Conservation (phyloP, 1,284 basidiomycete species). For the Entoloma clypeatum region DNA sequence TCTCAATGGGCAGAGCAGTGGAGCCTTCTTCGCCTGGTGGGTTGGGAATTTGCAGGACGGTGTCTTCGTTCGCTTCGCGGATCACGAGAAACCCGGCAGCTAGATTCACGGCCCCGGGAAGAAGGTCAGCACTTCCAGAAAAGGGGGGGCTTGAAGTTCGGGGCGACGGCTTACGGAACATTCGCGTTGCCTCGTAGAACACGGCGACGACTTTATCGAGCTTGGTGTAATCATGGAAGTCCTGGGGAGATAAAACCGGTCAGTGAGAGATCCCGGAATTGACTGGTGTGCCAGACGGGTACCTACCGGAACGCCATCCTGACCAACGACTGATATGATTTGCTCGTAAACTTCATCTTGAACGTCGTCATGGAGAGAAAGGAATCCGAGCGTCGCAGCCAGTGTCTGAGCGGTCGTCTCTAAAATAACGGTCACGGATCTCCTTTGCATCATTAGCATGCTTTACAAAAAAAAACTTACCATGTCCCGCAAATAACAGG, state of each 20-base stretch:
- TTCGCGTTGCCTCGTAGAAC: constrained; percentile 43
- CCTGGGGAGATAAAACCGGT: too few species aligned
- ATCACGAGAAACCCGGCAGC: constrained; percentile 30
- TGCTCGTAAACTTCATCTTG: constrained; percentile 48
- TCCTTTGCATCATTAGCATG: background rate
- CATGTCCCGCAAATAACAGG: constrained; percentile 55
- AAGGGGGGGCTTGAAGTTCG: too few species aligned
- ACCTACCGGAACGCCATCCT: constrained; percentile 38
- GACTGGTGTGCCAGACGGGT: too few species aligned
- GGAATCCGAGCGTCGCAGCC: constrained; percentile 44
- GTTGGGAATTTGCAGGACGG: constrained; percentile 31
- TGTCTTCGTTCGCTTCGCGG: constrained; percentile 32
- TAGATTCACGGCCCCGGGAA: too few species aligned
- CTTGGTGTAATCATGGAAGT: constrained; percentile 39
- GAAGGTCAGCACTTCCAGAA: too few species aligned
- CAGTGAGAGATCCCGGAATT: too few species aligned
- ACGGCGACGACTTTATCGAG: constrained; percentile 43
- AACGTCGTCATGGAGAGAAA: constrained; percentile 40
- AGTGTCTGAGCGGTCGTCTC: constrained; percentile 50
- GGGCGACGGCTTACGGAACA: too few species aligned
- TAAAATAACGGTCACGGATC: constrained; percentile 18
- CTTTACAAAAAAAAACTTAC: constrained; percentile 28
- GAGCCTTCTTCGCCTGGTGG: constrained; percentile 28
- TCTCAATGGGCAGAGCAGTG: constrained; percentile 27
- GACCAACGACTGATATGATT: constrained; percentile 39